Base-by-base conservation (phyloP, 2,329 filamentous ascomycete species). In the Arthrobotrys entomopaga region DNA sequence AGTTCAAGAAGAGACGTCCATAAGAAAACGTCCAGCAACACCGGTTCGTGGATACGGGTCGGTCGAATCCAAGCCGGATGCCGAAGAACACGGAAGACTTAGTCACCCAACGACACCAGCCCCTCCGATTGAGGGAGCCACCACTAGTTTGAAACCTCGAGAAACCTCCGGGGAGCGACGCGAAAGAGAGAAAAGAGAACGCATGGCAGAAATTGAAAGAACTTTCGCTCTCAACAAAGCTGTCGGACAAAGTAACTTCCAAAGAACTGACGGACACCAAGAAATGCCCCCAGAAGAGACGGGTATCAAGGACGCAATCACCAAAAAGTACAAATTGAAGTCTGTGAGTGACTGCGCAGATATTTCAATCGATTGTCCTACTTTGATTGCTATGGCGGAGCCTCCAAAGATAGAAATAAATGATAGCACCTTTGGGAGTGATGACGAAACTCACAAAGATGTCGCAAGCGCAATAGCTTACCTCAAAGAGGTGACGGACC, bases 141-240 rank as follows among this genome's bases (percentile, higher is more conserved):
- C 24, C 24, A 26, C 24, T 7, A 7, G 3, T 34, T 34, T 34
- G 15, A 48, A 50, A 38, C 3, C 46, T 8, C 46, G 58, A 40
- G 70, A 74, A 20, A 46, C 57, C 1, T 74, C 70, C 2, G 50
- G 34, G 10, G 63, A 74, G 20, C 63, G 70, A 34, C 70, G 70
- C 13, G 42, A 67, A 15, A 60, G 57, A 61, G 63, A 67, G 20
- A 74, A 74, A 40, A 19, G 42, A 40, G 63, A 74, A 16, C 70
- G 70, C 3, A 74, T 74, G 49, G 57, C 59, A 7, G 38, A 63
- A 38, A 74, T 74, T 13, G 42, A 61, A 7, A n/a, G 16, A 48
- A 40, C 58, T n/a, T 74, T 63, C 24, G 63, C 20, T 3, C 29
- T 24, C 16, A 70, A 64, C 16, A 40, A 43, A 40, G 34, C 6